Evolutionary conservation across 2,329 filamentous ascomycete genomes (phyloP).

Genomic region (Periconia digitata): DNA sequence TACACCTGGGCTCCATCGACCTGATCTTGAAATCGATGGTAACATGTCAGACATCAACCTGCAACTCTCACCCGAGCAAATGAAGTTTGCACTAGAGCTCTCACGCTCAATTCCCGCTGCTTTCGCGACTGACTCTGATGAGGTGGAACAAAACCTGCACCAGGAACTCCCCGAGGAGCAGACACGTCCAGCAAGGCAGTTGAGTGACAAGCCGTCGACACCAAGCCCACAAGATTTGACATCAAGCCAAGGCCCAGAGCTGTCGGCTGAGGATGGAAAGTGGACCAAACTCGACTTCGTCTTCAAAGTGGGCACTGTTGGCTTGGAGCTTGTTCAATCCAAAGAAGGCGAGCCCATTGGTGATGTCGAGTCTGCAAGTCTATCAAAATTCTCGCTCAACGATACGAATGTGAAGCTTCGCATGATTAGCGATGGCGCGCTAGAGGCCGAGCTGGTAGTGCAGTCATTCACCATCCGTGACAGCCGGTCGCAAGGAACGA

Average conservation of each 20-base stretch:
- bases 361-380: slow-evolving; percentile 73
- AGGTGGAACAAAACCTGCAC: slow-evolving; percentile 70
- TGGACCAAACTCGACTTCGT: slow-evolving; percentile 95
- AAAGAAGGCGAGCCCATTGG: slow-evolving; percentile 76
- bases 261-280: slow-evolving; percentile 66
- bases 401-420: slow-evolving; percentile 88
- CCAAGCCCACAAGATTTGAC: slow-evolving; percentile 53
- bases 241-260: slow-evolving; percentile 61
- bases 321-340: slow-evolving; percentile 81
- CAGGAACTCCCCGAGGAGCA: slow-evolving; percentile 67
- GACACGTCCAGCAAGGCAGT: slow-evolving; percentile 51
- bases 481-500: slow-evolving; percentile 82
- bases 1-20: slow-evolving; percentile 71
- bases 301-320: slow-evolving; percentile 85
- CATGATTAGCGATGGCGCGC: slow-evolving; percentile 86
- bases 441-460: slow-evolving; percentile 91
- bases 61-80: slow-evolving; percentile 83
- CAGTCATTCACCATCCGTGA: slow-evolving; percentile 94
- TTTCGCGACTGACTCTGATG: slow-evolving; percentile 74
- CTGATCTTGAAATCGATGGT: slow-evolving; percentile 88
- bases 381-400: slow-evolving; percentile 93
- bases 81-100: slow-evolving; percentile 86
- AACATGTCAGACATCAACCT: slow-evolving; percentile 93
- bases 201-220: slow-evolving; percentile 42
- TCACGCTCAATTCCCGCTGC: slow-evolving; percentile 85